Base-by-base conservation (phyloP, 2,329 filamentous ascomycete species). In the Epichloe bromicola region DNA sequence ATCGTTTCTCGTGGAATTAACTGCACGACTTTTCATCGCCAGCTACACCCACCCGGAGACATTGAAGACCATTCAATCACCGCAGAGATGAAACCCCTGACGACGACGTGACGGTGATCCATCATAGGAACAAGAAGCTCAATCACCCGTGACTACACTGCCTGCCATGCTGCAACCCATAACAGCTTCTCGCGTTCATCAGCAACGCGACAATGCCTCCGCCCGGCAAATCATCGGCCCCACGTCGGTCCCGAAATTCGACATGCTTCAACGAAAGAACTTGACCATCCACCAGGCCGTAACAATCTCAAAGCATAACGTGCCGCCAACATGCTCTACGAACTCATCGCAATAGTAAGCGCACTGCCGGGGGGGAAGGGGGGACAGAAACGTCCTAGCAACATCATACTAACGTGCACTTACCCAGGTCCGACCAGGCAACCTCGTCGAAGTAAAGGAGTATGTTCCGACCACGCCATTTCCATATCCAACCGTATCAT, bases 391-490 rank as follows among this genome's bases (percentile, higher is more conserved):
- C 23, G 6, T 19, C 5, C 46, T 19, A n/a, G 23, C 37, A 39
- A 17, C 14, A 8, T 8, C 44, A 33, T 46, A 36, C 57, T 63
- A 59, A 34, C 15, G 4, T 11, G 4, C 15, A 26, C 8, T 3
- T 11, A 41, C 46, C 17, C 65, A 97, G 93, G 89, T 95, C 73
- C 91, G 93, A 65, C 88, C 89, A 59, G 88, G 88, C 76, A 91
- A 82, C 71, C 73, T 96, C 65, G 74, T 77, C 65, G 91, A 97
- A 77, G 90, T 96, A 63, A 94, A 91, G 81, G 91, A 97, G 89
- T 96, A 82, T 60, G 78, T 73, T 59, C 46, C 51, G 55, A 55
- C 53, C 52, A 26, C 53, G 37, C 43, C 38, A 37, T 36, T 46
- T 43, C 23, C 23, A 8, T 3, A 26, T 10, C 26, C 26, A 26